These are phyloP conservation scores for Blastobotrys apis DNA, from an alignment of 1,139 yeast species.

Conservation along the genomic window DNA sequence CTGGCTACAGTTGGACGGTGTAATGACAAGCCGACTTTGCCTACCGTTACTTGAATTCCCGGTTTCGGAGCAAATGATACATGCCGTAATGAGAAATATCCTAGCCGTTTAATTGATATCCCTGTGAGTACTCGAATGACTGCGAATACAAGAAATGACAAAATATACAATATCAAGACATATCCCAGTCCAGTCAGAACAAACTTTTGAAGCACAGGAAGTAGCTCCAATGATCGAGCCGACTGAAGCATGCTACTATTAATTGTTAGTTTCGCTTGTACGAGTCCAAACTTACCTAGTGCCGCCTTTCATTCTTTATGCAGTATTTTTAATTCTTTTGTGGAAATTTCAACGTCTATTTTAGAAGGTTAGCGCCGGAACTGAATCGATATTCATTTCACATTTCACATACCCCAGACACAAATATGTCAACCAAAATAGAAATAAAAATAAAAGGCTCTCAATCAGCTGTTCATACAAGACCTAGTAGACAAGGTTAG, in stretches of 20 bases:
- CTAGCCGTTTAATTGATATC: constrained; percentile 41
- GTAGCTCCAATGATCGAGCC: constrained; percentile 10
- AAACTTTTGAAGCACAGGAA: constrained; percentile 21
- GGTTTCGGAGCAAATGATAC: constrained; percentile 34
- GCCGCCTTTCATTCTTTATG: too few species aligned
- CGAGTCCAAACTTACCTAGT: too few species aligned
- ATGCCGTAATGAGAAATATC: constrained; percentile 39
- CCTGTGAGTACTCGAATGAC: constrained; percentile 40
- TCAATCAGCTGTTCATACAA: too few species aligned
- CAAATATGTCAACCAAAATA: too few species aligned
- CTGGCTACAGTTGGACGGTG: constrained; percentile 41
- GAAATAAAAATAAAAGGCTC: too few species aligned
- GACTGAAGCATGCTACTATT: constrained; percentile 3
- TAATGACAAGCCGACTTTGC: constrained; percentile 34
- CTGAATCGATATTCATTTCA: too few species aligned
- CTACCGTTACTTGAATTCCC: constrained; percentile 36
- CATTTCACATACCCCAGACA: too few species aligned
- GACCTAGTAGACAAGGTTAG: too few species aligned
- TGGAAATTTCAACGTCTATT: too few species aligned
- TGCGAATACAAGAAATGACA: constrained; percentile 38
- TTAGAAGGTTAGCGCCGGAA: too few species aligned
- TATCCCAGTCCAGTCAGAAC: constrained; percentile 26
- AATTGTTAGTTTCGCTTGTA: too few species aligned
- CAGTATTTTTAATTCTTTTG: too few species aligned
- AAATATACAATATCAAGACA: constrained; percentile 29